Evolutionary conservation across 768 basidiomycete species (phyloP).

Genomic region (Heimioporus sp.): DNA sequence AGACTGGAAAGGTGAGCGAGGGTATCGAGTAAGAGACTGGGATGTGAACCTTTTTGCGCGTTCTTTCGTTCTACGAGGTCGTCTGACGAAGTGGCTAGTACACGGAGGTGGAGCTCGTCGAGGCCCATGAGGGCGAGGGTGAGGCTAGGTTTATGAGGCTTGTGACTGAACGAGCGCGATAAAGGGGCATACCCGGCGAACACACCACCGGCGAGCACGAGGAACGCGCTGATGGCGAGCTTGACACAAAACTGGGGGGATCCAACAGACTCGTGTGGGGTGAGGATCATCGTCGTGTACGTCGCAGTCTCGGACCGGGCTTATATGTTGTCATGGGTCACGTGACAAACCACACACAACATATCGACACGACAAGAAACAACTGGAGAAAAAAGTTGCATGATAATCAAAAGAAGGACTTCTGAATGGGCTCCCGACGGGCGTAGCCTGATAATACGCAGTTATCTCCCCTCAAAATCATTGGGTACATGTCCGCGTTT

Average conservation of each 20-base stretch:
- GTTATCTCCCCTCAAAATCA: too few relatives aligned
- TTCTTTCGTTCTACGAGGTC: slow-evolving; percentile 63
- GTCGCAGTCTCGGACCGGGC: neutral
- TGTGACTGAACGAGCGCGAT: neutral
- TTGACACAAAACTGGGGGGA: slow-evolving; percentile 76
- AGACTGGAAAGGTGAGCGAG: slow-evolving; percentile 36
- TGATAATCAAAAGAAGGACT: too few relatives aligned
- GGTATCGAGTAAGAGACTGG: fast-evolving
- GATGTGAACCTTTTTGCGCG: slow-evolving; percentile 59
- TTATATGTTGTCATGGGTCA: neutral
- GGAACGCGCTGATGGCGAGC: slow-evolving; percentile 56
- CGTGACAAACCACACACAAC: too few relatives aligned
- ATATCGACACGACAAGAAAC: too few relatives aligned
- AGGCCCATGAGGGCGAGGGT: slow-evolving; percentile 94
- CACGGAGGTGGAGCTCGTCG: slow-evolving; percentile 87
- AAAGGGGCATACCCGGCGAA: slow-evolving; percentile 78
- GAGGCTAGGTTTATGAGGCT: slow-evolving; percentile 44
- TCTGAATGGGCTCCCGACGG: too few relatives aligned
- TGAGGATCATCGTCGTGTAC: slow-evolving; percentile 10
- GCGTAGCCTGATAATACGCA: too few relatives aligned
- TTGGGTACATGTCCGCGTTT: too few relatives aligned
- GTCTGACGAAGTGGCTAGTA: slow-evolving; percentile 81
- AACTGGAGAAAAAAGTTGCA: too few relatives aligned
- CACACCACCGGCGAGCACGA: slow-evolving; percentile 86
- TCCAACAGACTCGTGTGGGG: slow-evolving; percentile 34